Percentiles rank a stretch among this genome's conserved stretches.
These are phyloP conservation scores for Fonsecaea nubica DNA, from an alignment of 2,329 filamentous ascomycete species.

Conservation along the genomic window DNA sequence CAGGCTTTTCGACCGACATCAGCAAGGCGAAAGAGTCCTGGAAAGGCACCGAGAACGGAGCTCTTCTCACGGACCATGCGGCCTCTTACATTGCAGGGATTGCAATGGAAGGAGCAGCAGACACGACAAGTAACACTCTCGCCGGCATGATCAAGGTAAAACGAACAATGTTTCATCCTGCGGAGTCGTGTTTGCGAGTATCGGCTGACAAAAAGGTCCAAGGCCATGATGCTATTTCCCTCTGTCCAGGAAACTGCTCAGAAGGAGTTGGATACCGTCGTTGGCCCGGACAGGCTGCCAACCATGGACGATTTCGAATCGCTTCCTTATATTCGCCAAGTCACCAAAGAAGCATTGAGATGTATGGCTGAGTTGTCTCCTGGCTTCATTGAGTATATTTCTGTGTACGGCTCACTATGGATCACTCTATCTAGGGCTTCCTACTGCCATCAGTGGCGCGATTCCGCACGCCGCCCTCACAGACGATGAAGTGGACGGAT, in stretches of 20 bases:
- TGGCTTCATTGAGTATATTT: no score
- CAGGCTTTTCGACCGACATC: constrained; percentile 18
- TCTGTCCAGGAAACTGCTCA: constrained; percentile 55
- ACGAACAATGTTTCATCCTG: no score
- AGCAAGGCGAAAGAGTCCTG: constrained; percentile 21
- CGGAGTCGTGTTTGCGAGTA: neutral
- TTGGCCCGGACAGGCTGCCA: constrained; percentile 53
- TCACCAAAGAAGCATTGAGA: constrained; percentile 63
- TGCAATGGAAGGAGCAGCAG: constrained; percentile 51
- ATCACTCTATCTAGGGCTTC: constrained; percentile 46
- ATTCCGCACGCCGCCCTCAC: constrained; percentile 35
- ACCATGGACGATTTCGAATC: constrained; percentile 56
- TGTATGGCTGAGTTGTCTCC: constrained; percentile 43
- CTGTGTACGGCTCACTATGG: neutral
- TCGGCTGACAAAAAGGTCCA: constrained; percentile 1
- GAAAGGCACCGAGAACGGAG: constrained; percentile 30
- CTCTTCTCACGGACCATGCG: constrained; percentile 28
- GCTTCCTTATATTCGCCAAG: constrained; percentile 61
- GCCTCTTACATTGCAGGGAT: constrained; percentile 45
- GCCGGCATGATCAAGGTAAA: constrained; percentile 52
- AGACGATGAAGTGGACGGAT: constrained; percentile 35
- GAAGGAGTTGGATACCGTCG: constrained; percentile 57
- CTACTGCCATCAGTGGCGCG: constrained; percentile 40
- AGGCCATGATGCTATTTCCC: constrained; percentile 58
- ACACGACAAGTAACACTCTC: constrained; percentile 58